A percentile compares a stretch with the other conserved stretches of the same genome.
Conservation (phyloP, 2,329 filamentous ascomycete species). For the Pyricularia pennisetigena region DNA sequence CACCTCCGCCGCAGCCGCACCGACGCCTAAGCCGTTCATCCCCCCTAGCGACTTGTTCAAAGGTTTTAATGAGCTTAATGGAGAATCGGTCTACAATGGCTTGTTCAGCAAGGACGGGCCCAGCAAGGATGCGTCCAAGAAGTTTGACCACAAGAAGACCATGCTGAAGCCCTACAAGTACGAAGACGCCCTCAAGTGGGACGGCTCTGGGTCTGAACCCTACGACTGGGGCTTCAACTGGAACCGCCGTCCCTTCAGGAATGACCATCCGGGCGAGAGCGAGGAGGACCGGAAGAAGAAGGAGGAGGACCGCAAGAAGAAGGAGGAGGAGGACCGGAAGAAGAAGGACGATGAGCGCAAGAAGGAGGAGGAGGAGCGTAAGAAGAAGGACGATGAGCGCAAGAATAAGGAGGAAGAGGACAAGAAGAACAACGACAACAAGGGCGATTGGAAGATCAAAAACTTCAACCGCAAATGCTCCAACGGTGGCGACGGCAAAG, state of each 20-base stretch:
- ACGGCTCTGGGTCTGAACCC: neutral
- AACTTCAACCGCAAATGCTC: neutral
- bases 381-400: neutral
- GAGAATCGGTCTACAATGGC: neutral
- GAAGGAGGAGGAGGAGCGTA: neutral
- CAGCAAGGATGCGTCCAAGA: neutral
- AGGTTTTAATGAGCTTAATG: neutral
- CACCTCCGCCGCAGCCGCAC: neutral
- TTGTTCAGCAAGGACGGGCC: neutral
- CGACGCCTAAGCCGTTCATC: neutral
- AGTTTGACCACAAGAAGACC: neutral
- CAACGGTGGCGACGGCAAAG: neutral
- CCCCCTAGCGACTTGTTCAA: neutral
- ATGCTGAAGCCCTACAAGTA: neutral
- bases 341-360: neutral
- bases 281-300: neutral
- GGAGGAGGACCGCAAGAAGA: neutral
- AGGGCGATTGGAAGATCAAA: neutral
- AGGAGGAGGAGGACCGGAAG: neutral
- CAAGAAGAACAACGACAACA: neutral
- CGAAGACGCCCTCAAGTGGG: neutral
- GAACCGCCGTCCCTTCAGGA: neutral
- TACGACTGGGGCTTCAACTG: conserved; percentile 1
- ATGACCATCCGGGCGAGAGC: neutral
- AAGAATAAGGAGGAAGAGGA: neutral